Evolutionary conservation across 2,329 filamentous ascomycete species (phyloP).

Genomic region (Bipolaris zeicola): DNA sequence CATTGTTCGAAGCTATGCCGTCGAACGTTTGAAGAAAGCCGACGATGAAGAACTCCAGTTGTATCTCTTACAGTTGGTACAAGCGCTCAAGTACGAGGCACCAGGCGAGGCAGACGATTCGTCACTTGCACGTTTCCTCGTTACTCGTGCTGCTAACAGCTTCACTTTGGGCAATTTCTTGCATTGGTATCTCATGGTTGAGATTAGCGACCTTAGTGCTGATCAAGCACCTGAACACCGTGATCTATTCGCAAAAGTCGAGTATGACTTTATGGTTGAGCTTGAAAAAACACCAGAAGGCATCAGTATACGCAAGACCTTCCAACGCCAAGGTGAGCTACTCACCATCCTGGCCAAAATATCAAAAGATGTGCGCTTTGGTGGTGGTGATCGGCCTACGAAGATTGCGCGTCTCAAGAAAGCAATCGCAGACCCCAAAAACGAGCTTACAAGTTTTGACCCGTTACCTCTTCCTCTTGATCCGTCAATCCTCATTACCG

Average conservation of each 20-base stretch:
- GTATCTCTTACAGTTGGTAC: conserved; percentile 91
- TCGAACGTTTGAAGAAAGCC: conserved; percentile 87
- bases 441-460: conserved; percentile 82
- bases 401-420: conserved; percentile 87
- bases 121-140: conserved; percentile 86
- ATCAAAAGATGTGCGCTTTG: conserved; percentile 83
- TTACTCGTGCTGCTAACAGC: conserved; percentile 84
- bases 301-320: conserved; percentile 71
- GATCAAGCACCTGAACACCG: conserved; percentile 77
- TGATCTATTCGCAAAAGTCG: conserved; percentile 88
- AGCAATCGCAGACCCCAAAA: conserved; percentile 84
- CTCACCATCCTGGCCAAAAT: conserved; percentile 86
- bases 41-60: conserved; percentile 90
- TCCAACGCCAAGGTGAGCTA: conserved; percentile 87
- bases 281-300: conserved; percentile 75
- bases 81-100: conserved; percentile 78
- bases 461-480: conserved; percentile 88
- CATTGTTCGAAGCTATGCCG: conserved; percentile 88
- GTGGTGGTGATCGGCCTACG: conserved; percentile 74
- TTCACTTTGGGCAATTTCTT: conserved; percentile 93
- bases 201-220: conserved; percentile 82
- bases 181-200: conserved; percentile 98
- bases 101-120: conserved; percentile 72
- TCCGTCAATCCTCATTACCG: conserved; percentile 77
- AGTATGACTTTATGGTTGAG: conserved; percentile 94